Evolutionary conservation across 2,329 filamentous ascomycete species (phyloP).

Genomic region (Aureobasidium vineae): DNA sequence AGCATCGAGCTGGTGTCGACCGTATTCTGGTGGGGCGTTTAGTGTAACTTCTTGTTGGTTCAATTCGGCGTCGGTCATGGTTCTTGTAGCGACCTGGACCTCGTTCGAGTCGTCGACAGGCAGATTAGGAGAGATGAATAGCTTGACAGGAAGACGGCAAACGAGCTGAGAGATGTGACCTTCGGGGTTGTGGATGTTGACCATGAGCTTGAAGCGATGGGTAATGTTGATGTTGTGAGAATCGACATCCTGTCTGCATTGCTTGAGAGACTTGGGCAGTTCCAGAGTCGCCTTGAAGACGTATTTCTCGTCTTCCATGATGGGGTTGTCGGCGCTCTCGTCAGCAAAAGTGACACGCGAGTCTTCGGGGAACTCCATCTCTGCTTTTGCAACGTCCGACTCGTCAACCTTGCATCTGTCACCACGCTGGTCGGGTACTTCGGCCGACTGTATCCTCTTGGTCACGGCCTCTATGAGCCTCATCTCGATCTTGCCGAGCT

Average conservation of each 20-base stretch:
- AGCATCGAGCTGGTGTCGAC: conserved; percentile 83
- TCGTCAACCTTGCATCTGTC: conserved; percentile 40
- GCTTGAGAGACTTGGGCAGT: conserved; percentile 75
- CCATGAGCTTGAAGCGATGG: conserved; percentile 88
- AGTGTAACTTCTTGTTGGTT: conserved; percentile 56
- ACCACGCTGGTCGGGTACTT: conserved; percentile 37
- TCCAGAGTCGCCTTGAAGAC: conserved; percentile 60
- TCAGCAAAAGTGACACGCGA: conserved; percentile 40
- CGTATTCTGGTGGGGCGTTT: conserved; percentile 87
- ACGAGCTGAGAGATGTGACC: conserved; percentile 91
- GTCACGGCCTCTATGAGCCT: conserved; percentile 74
- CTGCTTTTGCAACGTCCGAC: conserved; percentile 40
- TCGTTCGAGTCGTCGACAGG: conserved; percentile 85
- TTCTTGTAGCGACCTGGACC: conserved; percentile 58
- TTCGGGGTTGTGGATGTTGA: conserved; percentile 91
- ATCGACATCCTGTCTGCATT: conserved; percentile 87
- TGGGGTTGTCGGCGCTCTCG: conserved; percentile 42
- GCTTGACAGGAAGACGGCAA: conserved; percentile 82
- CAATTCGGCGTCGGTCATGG: conserved; percentile 44
- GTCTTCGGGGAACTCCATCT: conserved; percentile 42
- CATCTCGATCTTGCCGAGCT: conserved; percentile 77
- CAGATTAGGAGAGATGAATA: conserved; percentile 94
- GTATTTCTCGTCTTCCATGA: conserved; percentile 55
- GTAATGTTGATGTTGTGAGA: conserved; percentile 85
- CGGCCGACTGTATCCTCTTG: conserved; percentile 39